Evolutionary conservation across 768 basidiomycete genomes (phyloP), one percentile per base, ranked within the genome.

Genomic region (Trametes cinnabarina): DNA sequence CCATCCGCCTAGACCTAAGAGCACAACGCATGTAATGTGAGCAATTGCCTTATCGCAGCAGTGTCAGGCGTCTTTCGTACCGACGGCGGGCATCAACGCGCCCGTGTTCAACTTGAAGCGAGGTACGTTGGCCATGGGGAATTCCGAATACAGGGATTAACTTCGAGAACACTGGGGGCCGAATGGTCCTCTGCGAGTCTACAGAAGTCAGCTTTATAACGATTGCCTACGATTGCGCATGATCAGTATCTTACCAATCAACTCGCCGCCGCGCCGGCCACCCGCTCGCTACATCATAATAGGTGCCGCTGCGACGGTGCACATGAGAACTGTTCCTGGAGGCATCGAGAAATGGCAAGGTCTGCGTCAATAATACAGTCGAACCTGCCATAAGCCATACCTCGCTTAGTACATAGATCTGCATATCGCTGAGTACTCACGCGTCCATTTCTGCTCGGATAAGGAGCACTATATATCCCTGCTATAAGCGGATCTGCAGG

Each of bases 21-120:
- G n/a, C n/a, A 3, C 20, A 8, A n/a, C 19, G 22, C 23, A 7
- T 4, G 30, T 20, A n/a, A 3, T 12, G 15, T 19, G 10, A 41
- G 37, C 26, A 8, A 11, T 42, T 28, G 41, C n/a, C n/a, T n/a
- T n/a, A n/a, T n/a, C n/a, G n/a, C n/a, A n/a, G 28, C 4, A 3
- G 34, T 19, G 8, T 39, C 60, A 32, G n/a, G n/a, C n/a, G n/a
- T n/a, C n/a, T n/a, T n/a, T n/a, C n/a, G n/a, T 68, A 66, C 78
- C 79, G 63, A 82, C 71, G 11, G 74, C 72, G 23, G 79, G 78
- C 63, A 79, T 75, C 32, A 65, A 53, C 9, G 72, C 66, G 39
- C 79, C 77, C 17, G 69, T 77, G 69, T 77, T 79, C 60, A 79
- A 68, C 55, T 70, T 74, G 68, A 75, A 69, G 11, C 51, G 61